These are phyloP conservation scores for Amanita pallidorosea DNA, from an alignment of 768 basidiomycete species.

Conservation along the genomic window DNA sequence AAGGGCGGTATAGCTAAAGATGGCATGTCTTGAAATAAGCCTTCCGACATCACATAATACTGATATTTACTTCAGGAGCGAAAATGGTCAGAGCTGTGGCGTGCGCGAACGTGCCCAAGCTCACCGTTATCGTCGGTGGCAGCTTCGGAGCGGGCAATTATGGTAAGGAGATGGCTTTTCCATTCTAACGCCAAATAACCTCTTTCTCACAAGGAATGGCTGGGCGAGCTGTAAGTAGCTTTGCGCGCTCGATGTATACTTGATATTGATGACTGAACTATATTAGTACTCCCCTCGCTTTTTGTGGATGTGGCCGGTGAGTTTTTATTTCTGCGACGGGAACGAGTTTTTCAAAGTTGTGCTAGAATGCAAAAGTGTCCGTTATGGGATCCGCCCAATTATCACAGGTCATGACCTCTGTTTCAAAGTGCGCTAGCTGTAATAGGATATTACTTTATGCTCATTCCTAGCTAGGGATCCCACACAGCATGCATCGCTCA, in stretches of 20 bases:
- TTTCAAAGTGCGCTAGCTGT: constrained; percentile 53
- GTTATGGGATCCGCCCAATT: constrained; percentile 95
- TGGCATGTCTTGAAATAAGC: constrained; percentile 25
- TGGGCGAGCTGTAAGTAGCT: constrained; percentile 71
- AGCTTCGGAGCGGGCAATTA: constrained; percentile 96
- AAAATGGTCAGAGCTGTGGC: constrained; percentile 97
- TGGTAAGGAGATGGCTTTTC: constrained; percentile 32
- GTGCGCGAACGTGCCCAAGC: constrained; percentile 88
- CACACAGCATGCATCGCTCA: constrained; percentile 60
- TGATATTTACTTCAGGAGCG: constrained; percentile 34
- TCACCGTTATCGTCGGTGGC: constrained; percentile 88
- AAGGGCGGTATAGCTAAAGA: constrained; percentile 92
- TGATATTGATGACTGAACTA: constrained; percentile 2
- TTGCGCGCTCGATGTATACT: neutral
- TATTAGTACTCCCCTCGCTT: constrained; percentile 84
- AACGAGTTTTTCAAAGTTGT: constrained; percentile 7
- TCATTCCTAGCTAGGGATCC: constrained; percentile 47
- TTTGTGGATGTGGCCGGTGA: constrained; percentile 96
- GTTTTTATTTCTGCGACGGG: constrained; percentile 15
- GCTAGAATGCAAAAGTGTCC: constrained; percentile 80
- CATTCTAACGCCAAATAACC: constrained; percentile 2
- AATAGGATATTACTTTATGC: neutral
- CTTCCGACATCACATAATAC: neutral
- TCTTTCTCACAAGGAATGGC: constrained; percentile 60
- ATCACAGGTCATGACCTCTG: constrained; percentile 85